Evolutionary conservation across 768 basidiomycete genomes (phyloP).

Genomic region (Leucosporidium scottii): DNA sequence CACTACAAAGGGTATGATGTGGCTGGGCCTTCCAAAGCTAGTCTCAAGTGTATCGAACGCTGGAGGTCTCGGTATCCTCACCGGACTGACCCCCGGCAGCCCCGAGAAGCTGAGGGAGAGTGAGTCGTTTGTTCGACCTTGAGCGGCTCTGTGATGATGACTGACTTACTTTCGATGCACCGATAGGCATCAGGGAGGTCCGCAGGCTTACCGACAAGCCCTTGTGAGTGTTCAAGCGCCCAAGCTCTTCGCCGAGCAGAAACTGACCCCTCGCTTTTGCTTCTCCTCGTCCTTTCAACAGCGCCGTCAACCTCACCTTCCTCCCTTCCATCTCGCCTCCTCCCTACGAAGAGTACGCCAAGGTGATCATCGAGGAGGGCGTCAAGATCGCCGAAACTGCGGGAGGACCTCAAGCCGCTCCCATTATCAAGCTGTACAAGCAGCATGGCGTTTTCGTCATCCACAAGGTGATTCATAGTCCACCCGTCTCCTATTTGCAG

Average conservation of each 20-base stretch:
- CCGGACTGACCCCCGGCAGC: conserved; percentile 77
- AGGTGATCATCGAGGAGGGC: conserved; percentile 60
- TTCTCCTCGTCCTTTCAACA: not conserved
- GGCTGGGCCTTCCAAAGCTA: conserved; percentile 68
- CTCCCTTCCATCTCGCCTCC: conserved; percentile 84
- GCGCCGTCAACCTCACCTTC: conserved; percentile 44
- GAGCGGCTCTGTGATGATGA: no score
- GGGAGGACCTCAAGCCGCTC: conserved; percentile 58
- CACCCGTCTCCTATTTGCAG: no score
- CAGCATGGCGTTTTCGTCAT: conserved; percentile 56
- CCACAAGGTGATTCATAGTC: conserved; percentile 55
- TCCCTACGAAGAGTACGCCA: conserved; percentile 76
- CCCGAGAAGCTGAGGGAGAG: conserved; percentile 73
- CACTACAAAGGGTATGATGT: conserved; percentile 47
- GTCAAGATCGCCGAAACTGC: conserved; percentile 88
- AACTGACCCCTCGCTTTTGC: not conserved
- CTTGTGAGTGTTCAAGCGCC: conserved; percentile 44
- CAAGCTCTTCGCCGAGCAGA: not conserved
- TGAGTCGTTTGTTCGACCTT: no score
- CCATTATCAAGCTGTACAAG: conserved; percentile 67
- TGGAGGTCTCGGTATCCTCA: conserved; percentile 77
- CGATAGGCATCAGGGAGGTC: conserved; percentile 59
- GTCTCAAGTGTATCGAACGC: conserved; percentile 74
- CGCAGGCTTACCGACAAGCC: conserved; percentile 54
- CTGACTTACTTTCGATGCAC: no score